phyloP scores from a whole-genome alignment of 192 early-diverging fungal genomes.

The Tieghemiomyces parasiticus region DNA sequence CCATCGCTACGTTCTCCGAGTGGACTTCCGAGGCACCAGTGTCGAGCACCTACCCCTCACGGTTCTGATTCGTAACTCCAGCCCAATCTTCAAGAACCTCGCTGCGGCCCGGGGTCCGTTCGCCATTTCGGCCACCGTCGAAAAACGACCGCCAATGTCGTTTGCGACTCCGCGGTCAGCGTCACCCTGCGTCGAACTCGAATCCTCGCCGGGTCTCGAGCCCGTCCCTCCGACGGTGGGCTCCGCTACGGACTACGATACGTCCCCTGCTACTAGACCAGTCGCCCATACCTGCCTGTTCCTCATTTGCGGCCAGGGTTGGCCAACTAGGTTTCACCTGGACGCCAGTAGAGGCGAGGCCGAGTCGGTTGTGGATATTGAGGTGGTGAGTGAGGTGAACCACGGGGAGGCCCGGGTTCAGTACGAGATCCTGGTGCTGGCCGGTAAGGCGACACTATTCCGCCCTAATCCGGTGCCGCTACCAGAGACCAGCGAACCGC shows the following conservation, averaged over 20 bases:
- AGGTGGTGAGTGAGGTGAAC: constrained; percentile 9
- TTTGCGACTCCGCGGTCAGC: constrained; percentile 5
- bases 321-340: too few species aligned
- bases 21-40: not conserved
- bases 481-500: not conserved
- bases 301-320: constrained; percentile 7
- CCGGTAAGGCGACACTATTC: not conserved
- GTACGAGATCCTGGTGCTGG: constrained; percentile 3
- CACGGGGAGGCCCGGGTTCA: not conserved
- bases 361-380: not conserved
- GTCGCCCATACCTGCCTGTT: constrained; percentile 1
- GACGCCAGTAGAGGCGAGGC: not conserved
- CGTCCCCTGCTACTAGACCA: not conserved
- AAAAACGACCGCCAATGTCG: not conserved
- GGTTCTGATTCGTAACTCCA: constrained; percentile 4
- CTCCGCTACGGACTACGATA: not conserved
- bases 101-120: not conserved
- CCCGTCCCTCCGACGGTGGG: not conserved
- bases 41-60: not conserved
- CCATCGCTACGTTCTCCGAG: not conserved
- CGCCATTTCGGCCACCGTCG: constrained; percentile 9
- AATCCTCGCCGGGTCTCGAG: not conserved
- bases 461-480: too few species aligned
- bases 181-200: not conserved
- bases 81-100: constrained; percentile 2